Percentiles rank a stretch among this genome's conserved stretches.
Evolutionary conservation across 257 asterid species (phyloP).

Genomic region (Ballota nigra): DNA sequence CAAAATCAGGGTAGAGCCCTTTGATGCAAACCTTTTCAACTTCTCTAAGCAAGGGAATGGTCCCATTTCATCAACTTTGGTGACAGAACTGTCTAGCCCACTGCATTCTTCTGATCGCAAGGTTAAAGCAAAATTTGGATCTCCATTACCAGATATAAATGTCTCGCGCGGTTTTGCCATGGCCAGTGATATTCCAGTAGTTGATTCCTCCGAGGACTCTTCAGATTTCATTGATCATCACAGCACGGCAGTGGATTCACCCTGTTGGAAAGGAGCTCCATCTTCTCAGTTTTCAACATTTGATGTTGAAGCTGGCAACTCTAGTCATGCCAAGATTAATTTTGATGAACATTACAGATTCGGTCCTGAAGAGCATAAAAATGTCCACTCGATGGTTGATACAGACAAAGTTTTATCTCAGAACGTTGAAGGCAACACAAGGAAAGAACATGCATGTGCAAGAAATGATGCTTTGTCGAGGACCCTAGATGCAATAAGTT

Average conservation of each 20-base stretch:
- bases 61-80: conserved; percentile 27
- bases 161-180: conserved; percentile 27
- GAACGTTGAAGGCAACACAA: conserved; percentile 32
- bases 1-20: conserved; percentile 33
- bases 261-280: conserved; percentile 96
- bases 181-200: conserved; percentile 34
- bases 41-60: conserved; percentile 37
- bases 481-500: conserved; percentile 29
- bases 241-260: conserved; percentile 76
- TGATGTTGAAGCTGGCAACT: conserved; percentile 45
- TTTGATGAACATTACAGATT: conserved; percentile 33
- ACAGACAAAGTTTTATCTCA: conserved; percentile 29
- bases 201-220: conserved; percentile 39
- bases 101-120: conserved; percentile 29
- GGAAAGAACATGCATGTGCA: conserved; percentile 15
- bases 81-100: conserved; percentile 33
- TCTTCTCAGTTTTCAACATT: conserved; percentile 48
- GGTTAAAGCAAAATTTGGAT: conserved; percentile 31
- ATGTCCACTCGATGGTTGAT: conserved; percentile 33
- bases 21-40: conserved; percentile 30
- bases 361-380: conserved; percentile 33
- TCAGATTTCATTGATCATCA: conserved; percentile 62
- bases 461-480: conserved; percentile 25
- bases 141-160: conserved; percentile 36
- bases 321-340: conserved; percentile 22